Evolutionary conservation across 805 yeast genomes (phyloP), one percentile per base, ranked within the genome.

Genomic region (Metschnikowia corniflorae): DNA sequence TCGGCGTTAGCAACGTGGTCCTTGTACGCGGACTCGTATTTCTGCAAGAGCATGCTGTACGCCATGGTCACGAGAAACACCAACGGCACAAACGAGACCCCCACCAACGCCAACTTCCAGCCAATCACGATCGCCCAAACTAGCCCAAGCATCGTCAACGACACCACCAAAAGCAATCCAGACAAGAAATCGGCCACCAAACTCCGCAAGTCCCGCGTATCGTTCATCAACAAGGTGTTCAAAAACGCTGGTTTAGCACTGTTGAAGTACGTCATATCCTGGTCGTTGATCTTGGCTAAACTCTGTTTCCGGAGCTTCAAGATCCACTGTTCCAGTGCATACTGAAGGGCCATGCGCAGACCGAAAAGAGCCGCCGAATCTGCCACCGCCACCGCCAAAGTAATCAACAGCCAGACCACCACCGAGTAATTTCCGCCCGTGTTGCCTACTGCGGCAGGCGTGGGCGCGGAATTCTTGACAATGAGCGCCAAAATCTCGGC

Each of bases 51-150:
- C 0, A 53, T 42, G 6, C 85, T 77, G 55, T 78, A 86, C 1
- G 66, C 29, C 0, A 64, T 58, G 2, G 89, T 73, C 1, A 78
- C 51, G 0, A 75, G 17, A 0, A 75, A 49, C 33, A 85, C 77
- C 9, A 79, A 44, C 0, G 96, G 94, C 10, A 84, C 70, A 56
- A 88, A 68, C 0, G 95, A 72, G 8, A 89, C 50, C 2, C 95
- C 94, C 2, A 86, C 93, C 7, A 91, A 61, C 2, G 96, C 76
- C 27, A 93, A 62, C 50, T 82, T 84, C 97, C 97, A 93, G 0
- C 96, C 96, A 8, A 71, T 55, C 0, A 70, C 71, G 1, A 87
- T 43, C 0, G 96, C 79, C 97, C 97, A 93, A 6, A 77, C 63
- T 4, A 80, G 43, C 4, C 96, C 94, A 18, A 78, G 58, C 0